phyloP scores from a whole-genome alignment of 495 filamentous ascomycete species.

The Aspergillus sclerotiicarbonarius region DNA sequence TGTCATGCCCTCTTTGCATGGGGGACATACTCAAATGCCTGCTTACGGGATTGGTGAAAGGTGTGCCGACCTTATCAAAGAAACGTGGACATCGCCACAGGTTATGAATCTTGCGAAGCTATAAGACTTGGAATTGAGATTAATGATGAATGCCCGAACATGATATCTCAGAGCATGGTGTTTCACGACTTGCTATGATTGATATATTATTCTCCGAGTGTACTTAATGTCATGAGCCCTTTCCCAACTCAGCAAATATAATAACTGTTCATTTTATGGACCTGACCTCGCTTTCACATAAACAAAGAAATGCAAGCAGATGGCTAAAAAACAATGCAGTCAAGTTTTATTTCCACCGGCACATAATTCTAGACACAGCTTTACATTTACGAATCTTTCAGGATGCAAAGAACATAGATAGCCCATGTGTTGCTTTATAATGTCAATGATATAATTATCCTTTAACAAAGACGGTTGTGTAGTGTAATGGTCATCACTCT shows the following conservation, averaged over 20 bases:
- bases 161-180: too few species aligned
- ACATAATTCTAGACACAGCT: too few species aligned
- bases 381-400: too few species aligned
- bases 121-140: background rate
- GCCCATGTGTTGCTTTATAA: too few species aligned
- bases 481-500: slow-evolving; percentile 33
- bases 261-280: background rate
- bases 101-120: background rate
- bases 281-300: background rate
- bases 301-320: background rate
- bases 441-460: too few species aligned
- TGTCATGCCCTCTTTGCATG: slow-evolving; percentile 53
- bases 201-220: too few species aligned
- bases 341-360: too few species aligned
- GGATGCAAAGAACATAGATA: too few species aligned
- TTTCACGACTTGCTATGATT: too few species aligned
- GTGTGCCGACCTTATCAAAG: slow-evolving; percentile 56
- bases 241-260: too few species aligned
- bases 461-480: slow-evolving; percentile 17
- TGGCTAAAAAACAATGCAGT: background rate
- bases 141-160: background rate
- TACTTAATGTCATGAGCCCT: too few species aligned
- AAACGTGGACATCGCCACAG: slow-evolving; percentile 26
- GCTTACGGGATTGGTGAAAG: slow-evolving; percentile 61
- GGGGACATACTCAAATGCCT: slow-evolving; percentile 58